Base-by-base conservation (phyloP, 2,329 filamentous ascomycete species). In the Domatiomyces catenatus region DNA sequence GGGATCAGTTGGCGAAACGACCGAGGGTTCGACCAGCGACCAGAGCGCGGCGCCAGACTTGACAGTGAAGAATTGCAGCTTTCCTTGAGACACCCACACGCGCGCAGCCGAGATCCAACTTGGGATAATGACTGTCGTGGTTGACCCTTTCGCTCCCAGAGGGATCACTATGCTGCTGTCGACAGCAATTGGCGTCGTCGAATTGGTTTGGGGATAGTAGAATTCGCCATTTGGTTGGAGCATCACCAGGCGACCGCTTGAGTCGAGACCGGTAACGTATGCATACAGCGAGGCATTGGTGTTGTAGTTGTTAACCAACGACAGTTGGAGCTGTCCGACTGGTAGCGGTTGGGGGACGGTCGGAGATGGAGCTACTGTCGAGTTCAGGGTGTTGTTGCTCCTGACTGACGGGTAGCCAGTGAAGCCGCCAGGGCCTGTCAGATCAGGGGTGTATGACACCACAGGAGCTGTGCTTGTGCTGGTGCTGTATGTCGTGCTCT, bases 21-120 rank as follows among this genome's bases (percentile, higher is more conserved):
- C 65, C 0, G 74, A 71, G 0, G 75, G 74, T 55, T 75, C 69
- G 10, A 77, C 74, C 1, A 77, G 58, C 8, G 58, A 60, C 20
- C 59, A 57, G 3, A 49, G 55, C 20, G 66, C 66, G 24, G 60
- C 56, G 5, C 54, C 61, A n/a, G 50, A 50, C 2, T 53, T 58
- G 12, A 73, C 66, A 47, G 69, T 68, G 58, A 63, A 72, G 53
- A 75, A 74, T 7, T 62, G 53, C 15, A 74, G 62, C 1, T 65
- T 55, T 2, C 69, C 69, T 15, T 39, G 32, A 24, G 67, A 66
- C 19, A 69, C 63, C 64, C 71, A 74, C 42, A 75, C 60, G 3
- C 72, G 69, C 0, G 64, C 71, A 1, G 68, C 64, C 32, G 56
- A 58, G 42, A 74, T 60, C 15, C 68, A 65, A 3, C 65, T 66